Base-by-base conservation (phyloP, 2,329 filamentous ascomycete species). In the Fusarium penzigii region DNA sequence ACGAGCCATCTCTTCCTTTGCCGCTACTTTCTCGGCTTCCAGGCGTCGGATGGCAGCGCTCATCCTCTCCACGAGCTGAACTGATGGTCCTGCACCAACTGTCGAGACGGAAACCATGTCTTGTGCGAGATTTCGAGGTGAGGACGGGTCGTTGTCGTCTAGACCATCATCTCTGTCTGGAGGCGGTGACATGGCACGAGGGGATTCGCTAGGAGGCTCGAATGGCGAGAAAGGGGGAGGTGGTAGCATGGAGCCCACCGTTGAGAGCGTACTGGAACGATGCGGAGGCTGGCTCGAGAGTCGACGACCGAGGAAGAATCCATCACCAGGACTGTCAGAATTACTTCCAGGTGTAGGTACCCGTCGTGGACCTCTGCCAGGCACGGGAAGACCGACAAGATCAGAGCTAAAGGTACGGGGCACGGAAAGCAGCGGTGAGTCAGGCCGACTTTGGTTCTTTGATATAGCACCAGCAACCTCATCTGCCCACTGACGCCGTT, bases 41-140 rank as follows among this genome's bases (percentile, higher is more conserved):
- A 99, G 78, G 6, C 93, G 85, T 10, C 94, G 88, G 42, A 99
- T 92, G 0, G 92, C 90, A 3, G 92, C 90, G 66, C 90, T 95
- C 90, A 99, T 96, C 48, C 93, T 85, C 73, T 97, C 94, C 14
- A 99, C 92, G 1, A 99, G 83, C 72, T 97, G 93, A 2, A 99
- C 93, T 0, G 89, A 93, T 0, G 94, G 94, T 0, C 94, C 94
- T 0, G 93, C 92, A 1, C 87, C 93, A 9, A 91, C 88, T 0
- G 93, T 97, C 1, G 92, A 96, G 7, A 90, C 89, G 2, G 90
- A 95, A 29, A 94, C 83, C 76, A 96, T 88, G 65, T 96, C 92
- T 61, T 92, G 88, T 53, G 89, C 82, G 7, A 88, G 84, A 52
- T 87, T 85, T 39, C 85, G 84, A 1, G 86, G 86, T 3, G 85